These are phyloP conservation scores for Candida awuae DNA, from an alignment of 805 yeast genomes.

Conservation along the genomic window DNA sequence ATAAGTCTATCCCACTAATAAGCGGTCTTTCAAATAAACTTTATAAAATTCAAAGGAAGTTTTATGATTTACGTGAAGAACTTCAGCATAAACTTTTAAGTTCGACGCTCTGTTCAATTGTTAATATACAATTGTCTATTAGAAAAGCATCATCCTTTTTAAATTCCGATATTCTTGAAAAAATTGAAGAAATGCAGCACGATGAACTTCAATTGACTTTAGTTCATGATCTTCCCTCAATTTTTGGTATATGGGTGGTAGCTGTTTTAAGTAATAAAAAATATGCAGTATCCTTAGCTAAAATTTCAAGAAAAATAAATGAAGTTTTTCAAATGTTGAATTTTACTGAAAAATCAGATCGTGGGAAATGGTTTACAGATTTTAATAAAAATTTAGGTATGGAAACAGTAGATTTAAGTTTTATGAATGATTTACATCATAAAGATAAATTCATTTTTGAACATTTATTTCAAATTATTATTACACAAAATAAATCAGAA, in stretches of 20 bases:
- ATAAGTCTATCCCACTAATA: constrained; percentile 26
- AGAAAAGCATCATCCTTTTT: constrained; percentile 28
- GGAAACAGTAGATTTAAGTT: constrained; percentile 24
- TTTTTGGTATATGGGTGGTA: constrained; percentile 61
- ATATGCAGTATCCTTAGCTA: constrained; percentile 41
- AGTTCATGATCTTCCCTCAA: constrained; percentile 59
- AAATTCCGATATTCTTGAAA: constrained; percentile 26
- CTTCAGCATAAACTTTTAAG: constrained; percentile 30
- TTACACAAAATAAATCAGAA: not conserved
- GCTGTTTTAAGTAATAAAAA: constrained; percentile 52
- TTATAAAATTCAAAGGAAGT: constrained; percentile 31
- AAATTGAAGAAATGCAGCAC: constrained; percentile 26
- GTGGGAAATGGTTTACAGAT: constrained; percentile 56
- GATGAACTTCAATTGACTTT: constrained; percentile 26
- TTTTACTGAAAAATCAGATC: constrained; percentile 46
- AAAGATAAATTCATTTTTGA: constrained; percentile 9
- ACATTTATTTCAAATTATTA: not conserved
- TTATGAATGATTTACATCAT: constrained; percentile 16
- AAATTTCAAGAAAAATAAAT: constrained; percentile 33
- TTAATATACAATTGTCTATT: constrained; percentile 32
- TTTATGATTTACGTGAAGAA: constrained; percentile 27
- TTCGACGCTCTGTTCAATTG: constrained; percentile 28
- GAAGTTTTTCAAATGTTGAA: constrained; percentile 52
- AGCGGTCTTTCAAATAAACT: constrained; percentile 28
- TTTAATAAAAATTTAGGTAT: constrained; percentile 36